phyloP scores from a whole-genome alignment of 441 rosid species.

The Syzygium syzygioides region DNA sequence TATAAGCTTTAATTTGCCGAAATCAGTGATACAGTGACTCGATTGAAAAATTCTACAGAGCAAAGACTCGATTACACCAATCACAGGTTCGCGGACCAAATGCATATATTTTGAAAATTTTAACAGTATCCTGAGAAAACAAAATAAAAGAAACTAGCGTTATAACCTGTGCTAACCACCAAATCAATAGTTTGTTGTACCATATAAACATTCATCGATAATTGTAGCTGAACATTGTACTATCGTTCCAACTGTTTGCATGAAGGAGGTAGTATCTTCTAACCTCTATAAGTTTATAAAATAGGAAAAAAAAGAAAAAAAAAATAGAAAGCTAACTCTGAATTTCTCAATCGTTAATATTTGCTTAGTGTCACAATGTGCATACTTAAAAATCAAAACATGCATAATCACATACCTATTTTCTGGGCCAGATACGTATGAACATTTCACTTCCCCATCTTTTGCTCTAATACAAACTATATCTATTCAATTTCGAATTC shows the following conservation, averaged over 20 bases:
- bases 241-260: neutral
- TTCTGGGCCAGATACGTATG: neutral
- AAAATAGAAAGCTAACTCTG: neutral
- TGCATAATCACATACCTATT: neutral
- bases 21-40: neutral
- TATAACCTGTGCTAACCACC: neutral
- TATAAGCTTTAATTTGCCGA: neutral
- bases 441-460: neutral
- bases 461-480: neutral
- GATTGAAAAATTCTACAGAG: neutral
- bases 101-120: neutral
- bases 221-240: neutral
- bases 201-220: neutral
- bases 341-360: neutral
- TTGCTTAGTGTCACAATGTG: neutral
- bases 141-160: neutral
- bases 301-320: neutral
- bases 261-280: neutral
- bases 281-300: neutral
- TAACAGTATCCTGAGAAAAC: neutral
- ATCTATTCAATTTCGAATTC: neutral
- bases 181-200: accelerated
- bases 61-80: neutral
- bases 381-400: neutral
- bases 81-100: neutral